Conservation (phyloP, 1,139 yeast species). For the Diutina neorugosa region DNA sequence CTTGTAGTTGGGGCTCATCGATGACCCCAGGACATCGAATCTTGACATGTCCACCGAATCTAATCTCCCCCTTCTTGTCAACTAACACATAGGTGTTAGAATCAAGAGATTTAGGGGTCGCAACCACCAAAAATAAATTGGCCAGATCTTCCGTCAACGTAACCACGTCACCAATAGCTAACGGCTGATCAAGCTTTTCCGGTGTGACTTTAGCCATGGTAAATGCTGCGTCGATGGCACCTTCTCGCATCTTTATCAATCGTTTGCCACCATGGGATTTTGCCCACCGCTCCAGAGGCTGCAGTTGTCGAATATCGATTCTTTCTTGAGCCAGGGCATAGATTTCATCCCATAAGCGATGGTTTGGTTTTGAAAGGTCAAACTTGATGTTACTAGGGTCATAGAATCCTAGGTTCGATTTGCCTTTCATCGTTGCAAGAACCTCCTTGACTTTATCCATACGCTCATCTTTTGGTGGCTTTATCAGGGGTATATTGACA, state of each 20-base stretch:
- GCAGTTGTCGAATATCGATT: conserved; percentile 11
- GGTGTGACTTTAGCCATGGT: background rate
- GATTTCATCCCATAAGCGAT: conserved; percentile 9
- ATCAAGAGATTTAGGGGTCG: conserved; percentile 17
- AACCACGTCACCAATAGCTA: conserved; percentile 29
- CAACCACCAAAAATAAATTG: conserved; percentile 21
- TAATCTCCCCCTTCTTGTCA: conserved; percentile 43
- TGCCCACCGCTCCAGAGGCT: conserved; percentile 16
- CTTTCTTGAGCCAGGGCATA: conserved; percentile 9
- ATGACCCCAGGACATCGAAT: conserved; percentile 45
- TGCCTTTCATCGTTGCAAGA: background rate
- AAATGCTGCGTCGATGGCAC: background rate
- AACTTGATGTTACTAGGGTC: conserved; percentile 9
- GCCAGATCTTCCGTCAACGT: conserved; percentile 19
- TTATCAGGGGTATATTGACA: background rate
- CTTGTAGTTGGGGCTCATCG: background rate
- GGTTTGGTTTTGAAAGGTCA: conserved; percentile 7
- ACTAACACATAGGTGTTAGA: conserved; percentile 35
- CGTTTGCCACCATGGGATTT: background rate
- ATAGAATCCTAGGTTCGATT: conserved; percentile 5
- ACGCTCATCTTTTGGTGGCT: background rate
- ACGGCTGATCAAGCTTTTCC: conserved; percentile 8
- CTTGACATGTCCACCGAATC: conserved; percentile 33
- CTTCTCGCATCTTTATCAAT: background rate
- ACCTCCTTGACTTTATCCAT: background rate